These are phyloP conservation scores for Xylaria curta DNA, from an alignment of 495 filamentous ascomycete species.

Conservation along the genomic window DNA sequence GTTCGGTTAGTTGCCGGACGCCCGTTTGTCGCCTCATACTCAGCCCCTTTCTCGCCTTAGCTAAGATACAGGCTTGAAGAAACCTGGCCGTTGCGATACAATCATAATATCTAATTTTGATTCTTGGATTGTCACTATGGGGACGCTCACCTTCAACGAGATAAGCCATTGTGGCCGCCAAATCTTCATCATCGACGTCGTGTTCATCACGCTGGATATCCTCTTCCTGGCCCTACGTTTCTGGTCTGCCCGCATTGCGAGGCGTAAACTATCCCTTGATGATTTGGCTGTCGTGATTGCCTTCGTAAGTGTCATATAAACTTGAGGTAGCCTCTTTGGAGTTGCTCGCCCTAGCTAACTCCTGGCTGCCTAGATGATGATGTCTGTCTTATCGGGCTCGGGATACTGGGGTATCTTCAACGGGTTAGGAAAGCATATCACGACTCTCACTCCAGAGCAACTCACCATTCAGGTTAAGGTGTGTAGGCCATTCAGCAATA, in stretches of 20 bases:
- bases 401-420: conserved; percentile 24
- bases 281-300: conserved; percentile 4
- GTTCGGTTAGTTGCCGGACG: no score
- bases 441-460: neutral
- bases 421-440: conserved; percentile 24
- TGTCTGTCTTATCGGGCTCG: neutral
- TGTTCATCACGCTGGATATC: conserved; percentile 4
- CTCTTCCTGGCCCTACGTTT: neutral
- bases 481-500: neutral
- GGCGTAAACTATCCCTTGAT: conserved; percentile 5
- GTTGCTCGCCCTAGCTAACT: neutral
- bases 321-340: neutral
- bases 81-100: neutral
- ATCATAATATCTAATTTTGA: neutral
- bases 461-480: conserved; percentile 10
- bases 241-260: conserved; percentile 8
- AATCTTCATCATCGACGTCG: neutral
- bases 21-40: neutral
- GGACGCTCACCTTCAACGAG: neutral
- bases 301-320: conserved; percentile 13
- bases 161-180: conserved; percentile 2
- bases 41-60: neutral
- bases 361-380: neutral
- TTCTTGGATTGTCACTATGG: neutral
- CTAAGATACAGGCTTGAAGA: neutral